Conservation (phyloP, 768 basidiomycete genomes). For the Lentinula boryana region DNA sequence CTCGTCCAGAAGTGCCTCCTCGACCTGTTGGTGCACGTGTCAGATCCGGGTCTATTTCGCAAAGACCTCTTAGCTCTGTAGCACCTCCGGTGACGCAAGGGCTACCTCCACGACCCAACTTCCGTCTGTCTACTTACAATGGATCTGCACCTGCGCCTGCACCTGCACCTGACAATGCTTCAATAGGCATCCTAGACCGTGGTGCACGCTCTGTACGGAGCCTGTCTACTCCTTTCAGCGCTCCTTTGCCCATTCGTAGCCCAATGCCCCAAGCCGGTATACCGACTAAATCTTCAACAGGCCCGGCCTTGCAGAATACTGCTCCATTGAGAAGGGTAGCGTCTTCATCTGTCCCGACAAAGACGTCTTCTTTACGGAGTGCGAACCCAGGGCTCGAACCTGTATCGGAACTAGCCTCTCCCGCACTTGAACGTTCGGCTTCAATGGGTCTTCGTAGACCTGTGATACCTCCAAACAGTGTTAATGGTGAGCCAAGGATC, state of each 20-base stretch:
- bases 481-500: slow-evolving; percentile 1
- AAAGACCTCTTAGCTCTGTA: background rate
- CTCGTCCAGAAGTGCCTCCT: background rate
- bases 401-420: background rate
- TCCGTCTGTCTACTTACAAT: background rate
- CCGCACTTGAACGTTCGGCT: slow-evolving; percentile 2
- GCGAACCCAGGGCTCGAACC: background rate
- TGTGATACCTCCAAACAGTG: background rate
- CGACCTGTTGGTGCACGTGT: slow-evolving; percentile 3
- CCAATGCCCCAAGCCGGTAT: background rate
- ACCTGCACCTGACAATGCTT: background rate
- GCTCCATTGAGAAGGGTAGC: background rate
- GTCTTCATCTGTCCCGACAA: background rate
- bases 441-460: slow-evolving; percentile 2
- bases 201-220: background rate
- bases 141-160: background rate
- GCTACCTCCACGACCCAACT: slow-evolving; percentile 5
- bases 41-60: slow-evolving; percentile 8
- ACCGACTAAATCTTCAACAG: background rate
- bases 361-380: background rate
- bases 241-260: background rate
- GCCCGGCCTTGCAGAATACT: background rate
- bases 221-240: background rate
- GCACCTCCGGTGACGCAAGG: slow-evolving; percentile 1
- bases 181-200: background rate